A percentile compares a stretch with the other conserved stretches of the same genome.
Conservation (phyloP, 257 asterid species). For the Thymus mandschuricus region DNA sequence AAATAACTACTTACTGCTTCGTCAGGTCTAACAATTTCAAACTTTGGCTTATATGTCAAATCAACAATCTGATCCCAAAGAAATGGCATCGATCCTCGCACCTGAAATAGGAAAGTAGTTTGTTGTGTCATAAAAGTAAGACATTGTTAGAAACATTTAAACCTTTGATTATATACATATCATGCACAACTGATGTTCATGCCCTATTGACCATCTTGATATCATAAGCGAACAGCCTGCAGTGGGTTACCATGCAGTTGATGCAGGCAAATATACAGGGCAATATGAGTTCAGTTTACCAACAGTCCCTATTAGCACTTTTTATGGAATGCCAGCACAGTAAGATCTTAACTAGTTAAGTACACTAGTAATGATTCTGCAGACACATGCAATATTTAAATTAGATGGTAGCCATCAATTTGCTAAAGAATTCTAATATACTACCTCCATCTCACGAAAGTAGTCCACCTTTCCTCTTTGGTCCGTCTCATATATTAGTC, state of each 20-base stretch:
- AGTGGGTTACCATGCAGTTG: constrained; percentile 3
- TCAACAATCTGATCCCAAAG: constrained; percentile 99
- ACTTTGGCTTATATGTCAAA: constrained; percentile 93
- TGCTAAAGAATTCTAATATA: no score
- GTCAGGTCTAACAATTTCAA: constrained; percentile 76
- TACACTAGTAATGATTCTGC: background rate
- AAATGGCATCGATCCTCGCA: constrained; percentile 95
- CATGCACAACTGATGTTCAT: constrained; percentile 21
- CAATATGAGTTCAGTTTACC: constrained; percentile 4
- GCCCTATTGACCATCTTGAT: constrained; percentile 20
- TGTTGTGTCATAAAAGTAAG: constrained; percentile 23
- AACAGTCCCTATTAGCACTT: background rate
- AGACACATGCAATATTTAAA: background rate
- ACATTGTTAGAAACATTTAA: background rate
- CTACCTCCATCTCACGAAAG: no score
- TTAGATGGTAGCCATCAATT: background rate
- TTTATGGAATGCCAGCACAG: background rate
- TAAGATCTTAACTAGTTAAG: background rate
- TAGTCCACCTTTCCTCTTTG: no score
- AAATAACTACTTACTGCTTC: constrained; percentile 76
- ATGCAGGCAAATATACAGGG: constrained; percentile 16
- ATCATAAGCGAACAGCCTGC: constrained; percentile 12
- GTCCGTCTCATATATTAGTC: no score
- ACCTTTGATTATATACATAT: constrained; percentile 8
- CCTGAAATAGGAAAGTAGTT: constrained; percentile 47